phyloP scores from a whole-genome alignment of 257 asterid genomes.

The Coffea eugenioides region DNA sequence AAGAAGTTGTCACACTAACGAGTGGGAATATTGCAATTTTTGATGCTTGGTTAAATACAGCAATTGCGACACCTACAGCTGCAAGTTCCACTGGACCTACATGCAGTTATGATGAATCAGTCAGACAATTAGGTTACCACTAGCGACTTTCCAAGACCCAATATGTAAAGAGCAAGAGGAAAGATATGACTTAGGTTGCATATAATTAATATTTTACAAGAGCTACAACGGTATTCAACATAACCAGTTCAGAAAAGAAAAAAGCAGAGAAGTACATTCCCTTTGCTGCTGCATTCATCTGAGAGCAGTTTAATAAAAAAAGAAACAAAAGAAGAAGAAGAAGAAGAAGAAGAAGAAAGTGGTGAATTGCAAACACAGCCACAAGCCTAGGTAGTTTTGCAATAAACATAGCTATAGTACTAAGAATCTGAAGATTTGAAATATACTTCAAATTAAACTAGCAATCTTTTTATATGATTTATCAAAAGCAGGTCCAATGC shows the following conservation, averaged over 20 bases:
- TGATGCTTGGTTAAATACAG: conserved; percentile 54
- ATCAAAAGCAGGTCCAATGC: neutral
- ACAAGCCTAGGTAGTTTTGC: neutral
- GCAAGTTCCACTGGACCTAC: conserved; percentile 40
- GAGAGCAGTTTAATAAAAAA: neutral
- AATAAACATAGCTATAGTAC: neutral
- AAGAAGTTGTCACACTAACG: conserved; percentile 59
- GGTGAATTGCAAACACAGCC: neutral
- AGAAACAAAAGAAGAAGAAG: too few species aligned
- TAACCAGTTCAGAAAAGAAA: neutral
- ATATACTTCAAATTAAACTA: neutral
- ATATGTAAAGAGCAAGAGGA: neutral
- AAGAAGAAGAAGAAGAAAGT: neutral
- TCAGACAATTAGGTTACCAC: neutral
- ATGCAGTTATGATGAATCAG: neutral
- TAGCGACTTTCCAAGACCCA: neutral
- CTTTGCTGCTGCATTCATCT: neutral
- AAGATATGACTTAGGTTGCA: neutral
- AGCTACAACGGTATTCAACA: neutral
- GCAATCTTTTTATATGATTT: neutral
- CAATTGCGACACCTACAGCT: conserved; percentile 63
- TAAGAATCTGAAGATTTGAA: neutral
- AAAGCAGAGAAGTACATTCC: neutral
- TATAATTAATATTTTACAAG: neutral
- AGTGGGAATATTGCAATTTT: conserved; percentile 62